Conservation (phyloP, 352 stramenopile species). For the Globisporangium lucens region DNA sequence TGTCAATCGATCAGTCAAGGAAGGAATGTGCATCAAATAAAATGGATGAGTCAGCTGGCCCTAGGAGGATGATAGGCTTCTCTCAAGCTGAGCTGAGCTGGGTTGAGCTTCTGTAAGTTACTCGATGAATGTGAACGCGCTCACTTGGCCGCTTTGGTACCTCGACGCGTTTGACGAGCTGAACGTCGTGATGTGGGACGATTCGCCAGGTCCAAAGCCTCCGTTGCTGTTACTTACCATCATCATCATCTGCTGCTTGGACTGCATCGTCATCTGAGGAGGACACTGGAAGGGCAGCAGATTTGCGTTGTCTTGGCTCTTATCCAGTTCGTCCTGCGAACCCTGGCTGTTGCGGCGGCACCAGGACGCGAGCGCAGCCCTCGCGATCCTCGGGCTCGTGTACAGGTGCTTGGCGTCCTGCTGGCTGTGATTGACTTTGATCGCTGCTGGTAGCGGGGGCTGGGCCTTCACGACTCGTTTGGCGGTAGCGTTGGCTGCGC, state of each 20-base stretch:
- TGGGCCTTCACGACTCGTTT: conserved; percentile 19
- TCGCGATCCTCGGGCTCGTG: conserved; percentile 40
- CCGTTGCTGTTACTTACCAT: background rate
- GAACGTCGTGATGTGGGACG: conserved; percentile 12
- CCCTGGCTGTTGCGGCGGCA: conserved; percentile 30
- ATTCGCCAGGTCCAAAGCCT: conserved; percentile 6
- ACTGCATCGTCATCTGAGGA: conserved; percentile 6
- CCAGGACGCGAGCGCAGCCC: conserved; percentile 38
- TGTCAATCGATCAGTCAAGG: background rate
- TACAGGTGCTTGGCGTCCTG: conserved; percentile 10
- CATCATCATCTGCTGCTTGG: conserved; percentile 5
- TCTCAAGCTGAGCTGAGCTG: no score
- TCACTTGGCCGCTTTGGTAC: conserved; percentile 14
- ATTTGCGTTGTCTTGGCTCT: conserved; percentile 18
- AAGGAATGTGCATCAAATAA: background rate
- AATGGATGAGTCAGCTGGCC: background rate
- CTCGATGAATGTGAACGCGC: conserved; percentile 17
- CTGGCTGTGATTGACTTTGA: conserved; percentile 22
- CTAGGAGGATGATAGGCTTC: no score
- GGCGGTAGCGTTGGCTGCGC: background rate
- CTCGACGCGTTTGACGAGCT: conserved; percentile 10
- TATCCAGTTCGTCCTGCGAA: conserved; percentile 10
- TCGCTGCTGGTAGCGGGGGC: conserved; percentile 8
- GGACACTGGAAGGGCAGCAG: conserved; percentile 32
- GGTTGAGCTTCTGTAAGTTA: background rate